Evolutionary conservation across 2,329 filamentous ascomycete genomes (phyloP), one percentile per base, ranked within the genome.

Genomic region (Fusarium drepaniforme): DNA sequence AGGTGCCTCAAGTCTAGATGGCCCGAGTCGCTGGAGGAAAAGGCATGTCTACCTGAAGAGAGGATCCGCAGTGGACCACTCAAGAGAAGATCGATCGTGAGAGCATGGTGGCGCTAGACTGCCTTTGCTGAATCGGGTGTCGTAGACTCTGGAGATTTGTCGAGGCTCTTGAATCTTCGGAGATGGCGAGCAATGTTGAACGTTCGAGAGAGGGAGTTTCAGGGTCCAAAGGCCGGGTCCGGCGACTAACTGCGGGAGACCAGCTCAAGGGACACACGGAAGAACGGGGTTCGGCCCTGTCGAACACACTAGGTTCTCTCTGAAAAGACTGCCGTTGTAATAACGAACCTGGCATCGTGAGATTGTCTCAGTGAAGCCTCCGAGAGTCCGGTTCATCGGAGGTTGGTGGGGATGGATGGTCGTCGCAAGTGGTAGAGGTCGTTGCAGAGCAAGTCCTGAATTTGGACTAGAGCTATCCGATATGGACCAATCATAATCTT

Each of bases 391-490:
- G 21, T 37, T 46, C 13, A 46, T 38, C 33, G 25, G 49, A 59
- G 25, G 66, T 70, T 60, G 42, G 40, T 28, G 53, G 46, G 38
- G 40, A 28, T 30, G 59, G 61, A 30, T 16, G 42, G 56, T 49
- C 56, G 56, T 57, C 28, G 68, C 21, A 46, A 46, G 5, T 23
- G 21, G 49, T 44, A 64, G 66, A 33, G 42, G 60, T 58, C 56
- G 56, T 57, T 21, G 44, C 5, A 21, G 42, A 16, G 7, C 8
- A 11, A 16, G 33, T 11, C 53, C 38, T 56, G 28, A 25, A 71
- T 60, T 23, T 49, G 62, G 73, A 57, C 42, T 76, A 72, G 61
- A 21, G 12, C 7, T 15, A 61, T 66, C 38, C 63, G 13, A 3
- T 1, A 1, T 40, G 3, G 11, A 8, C 74, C 71, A 76, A 76